Conservation (phyloP, 495 filamentous ascomycete species). For the Lasiosphaeriaceae sp. region DNA sequence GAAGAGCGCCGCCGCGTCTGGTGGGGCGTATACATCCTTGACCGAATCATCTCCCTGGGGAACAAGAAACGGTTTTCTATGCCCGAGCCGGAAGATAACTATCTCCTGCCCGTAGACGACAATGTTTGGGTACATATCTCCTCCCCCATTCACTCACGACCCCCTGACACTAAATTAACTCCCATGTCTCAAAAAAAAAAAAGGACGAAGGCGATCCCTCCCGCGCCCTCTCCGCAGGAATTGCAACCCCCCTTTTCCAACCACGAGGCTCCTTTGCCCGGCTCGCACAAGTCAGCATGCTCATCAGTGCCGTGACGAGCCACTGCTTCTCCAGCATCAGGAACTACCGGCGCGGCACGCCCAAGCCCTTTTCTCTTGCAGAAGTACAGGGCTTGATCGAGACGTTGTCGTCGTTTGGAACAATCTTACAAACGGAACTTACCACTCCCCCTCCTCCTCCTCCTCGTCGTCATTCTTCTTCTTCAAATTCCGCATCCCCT, state of each 20-base stretch:
- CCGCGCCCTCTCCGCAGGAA: slow-evolving; percentile 5
- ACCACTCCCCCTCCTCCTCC: background rate
- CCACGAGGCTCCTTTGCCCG: slow-evolving; percentile 36
- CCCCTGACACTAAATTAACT: background rate
- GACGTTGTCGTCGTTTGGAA: slow-evolving; percentile 12
- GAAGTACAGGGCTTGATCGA: slow-evolving; percentile 7
- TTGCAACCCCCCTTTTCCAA: slow-evolving; percentile 19
- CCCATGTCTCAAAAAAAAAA: background rate
- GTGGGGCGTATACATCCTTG: slow-evolving; percentile 51
- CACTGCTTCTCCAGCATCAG: slow-evolving; percentile 16
- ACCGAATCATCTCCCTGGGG: slow-evolving; percentile 44
- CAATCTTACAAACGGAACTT: slow-evolving; percentile 10
- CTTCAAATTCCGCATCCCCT: background rate
- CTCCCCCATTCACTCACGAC: background rate
- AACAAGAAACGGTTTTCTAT: slow-evolving; percentile 38
- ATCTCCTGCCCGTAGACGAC: slow-evolving; percentile 43
- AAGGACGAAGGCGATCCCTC: slow-evolving; percentile 29
- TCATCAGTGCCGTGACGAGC: slow-evolving; percentile 24
- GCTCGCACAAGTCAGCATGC: slow-evolving; percentile 33
- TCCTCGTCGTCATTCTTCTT: background rate
- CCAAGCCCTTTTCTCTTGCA: slow-evolving; percentile 10
- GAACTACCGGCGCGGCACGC: slow-evolving; percentile 1
- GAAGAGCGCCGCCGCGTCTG: slow-evolving; percentile 48
- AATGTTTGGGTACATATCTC: slow-evolving; percentile 34
- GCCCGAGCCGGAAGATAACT: slow-evolving; percentile 37